phyloP scores from a whole-genome alignment of 306 rosid genomes.

The Fagus crenata region DNA sequence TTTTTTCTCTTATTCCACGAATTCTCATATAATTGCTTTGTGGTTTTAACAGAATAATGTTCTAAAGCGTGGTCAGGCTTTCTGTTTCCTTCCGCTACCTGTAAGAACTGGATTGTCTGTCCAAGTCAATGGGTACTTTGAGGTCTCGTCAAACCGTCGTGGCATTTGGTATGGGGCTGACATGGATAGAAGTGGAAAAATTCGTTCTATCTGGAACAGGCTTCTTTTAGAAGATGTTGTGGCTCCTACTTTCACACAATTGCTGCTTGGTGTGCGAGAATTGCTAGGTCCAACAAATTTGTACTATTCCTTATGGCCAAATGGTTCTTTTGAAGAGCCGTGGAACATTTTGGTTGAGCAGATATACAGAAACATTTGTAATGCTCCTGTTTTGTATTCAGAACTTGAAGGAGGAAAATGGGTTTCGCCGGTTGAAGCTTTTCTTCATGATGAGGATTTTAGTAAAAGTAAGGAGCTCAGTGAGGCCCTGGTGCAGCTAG shows the following conservation, averaged over 20 bases:
- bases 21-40: constrained; percentile 38
- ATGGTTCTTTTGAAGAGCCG: constrained; percentile 94
- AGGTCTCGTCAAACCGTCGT: constrained; percentile 95
- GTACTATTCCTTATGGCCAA: constrained; percentile 88
- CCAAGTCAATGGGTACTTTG: constrained; percentile 96
- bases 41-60: constrained; percentile 58
- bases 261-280: constrained; percentile 66
- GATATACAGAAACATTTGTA: constrained; percentile 60
- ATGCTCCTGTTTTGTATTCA: constrained; percentile 68
- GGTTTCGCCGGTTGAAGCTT: constrained; percentile 83
- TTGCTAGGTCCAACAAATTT: constrained; percentile 59
- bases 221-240: constrained; percentile 87
- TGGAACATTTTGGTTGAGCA: constrained; percentile 80
- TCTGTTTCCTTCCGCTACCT: constrained; percentile 96
- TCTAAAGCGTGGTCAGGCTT: constrained; percentile 81
- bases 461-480: constrained; percentile 67
- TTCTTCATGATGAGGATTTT: constrained; percentile 80
- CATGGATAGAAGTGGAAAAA: constrained; percentile 97
- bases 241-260: constrained; percentile 73
- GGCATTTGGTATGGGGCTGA: constrained; percentile 99
- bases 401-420: constrained; percentile 83
- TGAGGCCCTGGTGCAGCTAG: constrained; percentile 68
- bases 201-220: constrained; percentile 93
- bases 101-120: constrained; percentile 87
- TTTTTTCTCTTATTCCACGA: constrained; percentile 16